Conservation (phyloP, 2,329 filamentous ascomycete genomes). For the Fonsecaea monophora region DNA sequence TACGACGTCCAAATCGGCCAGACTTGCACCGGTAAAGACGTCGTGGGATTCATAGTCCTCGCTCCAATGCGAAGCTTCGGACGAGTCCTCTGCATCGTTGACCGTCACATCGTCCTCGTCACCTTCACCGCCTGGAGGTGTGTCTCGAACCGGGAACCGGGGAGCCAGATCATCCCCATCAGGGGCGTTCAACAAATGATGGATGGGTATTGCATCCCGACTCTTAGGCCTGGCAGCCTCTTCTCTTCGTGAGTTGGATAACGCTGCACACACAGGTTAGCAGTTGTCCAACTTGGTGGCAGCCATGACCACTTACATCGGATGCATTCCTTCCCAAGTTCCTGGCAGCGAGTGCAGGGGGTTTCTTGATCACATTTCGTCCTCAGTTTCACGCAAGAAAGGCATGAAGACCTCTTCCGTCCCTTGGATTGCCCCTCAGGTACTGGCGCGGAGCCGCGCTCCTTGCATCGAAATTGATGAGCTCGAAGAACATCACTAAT, state of each 20-base stretch:
- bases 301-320: constrained; percentile 31
- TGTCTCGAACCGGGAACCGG: constrained; percentile 33
- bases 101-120: constrained; percentile 27
- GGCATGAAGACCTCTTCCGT: constrained; percentile 35
- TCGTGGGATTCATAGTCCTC: constrained; percentile 33
- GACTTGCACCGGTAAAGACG: constrained; percentile 26
- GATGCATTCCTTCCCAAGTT: constrained; percentile 36
- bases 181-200: constrained; percentile 33
- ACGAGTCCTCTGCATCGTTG: constrained; percentile 29
- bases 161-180: constrained; percentile 31
- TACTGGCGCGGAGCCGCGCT: constrained; percentile 35
- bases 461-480: constrained; percentile 38
- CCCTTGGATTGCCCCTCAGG: constrained; percentile 38
- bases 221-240: constrained; percentile 26
- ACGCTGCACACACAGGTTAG: constrained; percentile 9
- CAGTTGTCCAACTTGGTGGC: constrained; percentile 11
- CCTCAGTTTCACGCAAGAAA: constrained; percentile 37
- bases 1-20: constrained; percentile 21
- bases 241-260: constrained; percentile 23
- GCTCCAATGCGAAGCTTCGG: constrained; percentile 35
- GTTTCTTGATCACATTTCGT: constrained; percentile 37
- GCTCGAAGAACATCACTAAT: constrained; percentile 36
- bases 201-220: constrained; percentile 36
- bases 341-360: constrained; percentile 35
- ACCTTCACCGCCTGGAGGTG: background rate